phyloP scores from a whole-genome alignment of 306 rosid species.

The Quercus alba region DNA sequence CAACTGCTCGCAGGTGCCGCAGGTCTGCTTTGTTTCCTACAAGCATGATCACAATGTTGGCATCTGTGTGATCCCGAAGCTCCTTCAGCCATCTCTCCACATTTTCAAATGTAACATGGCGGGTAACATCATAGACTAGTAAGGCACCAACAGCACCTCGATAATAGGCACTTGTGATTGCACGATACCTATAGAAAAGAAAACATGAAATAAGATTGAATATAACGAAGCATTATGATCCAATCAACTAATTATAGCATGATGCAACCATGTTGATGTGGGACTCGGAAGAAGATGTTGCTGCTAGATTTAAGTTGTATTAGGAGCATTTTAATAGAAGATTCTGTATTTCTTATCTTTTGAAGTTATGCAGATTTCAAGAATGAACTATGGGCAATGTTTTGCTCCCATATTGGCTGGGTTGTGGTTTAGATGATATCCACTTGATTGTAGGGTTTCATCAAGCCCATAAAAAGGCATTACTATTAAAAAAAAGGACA shows the following conservation, averaged over 20 bases:
- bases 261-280: background rate
- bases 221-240: background rate
- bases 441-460: background rate
- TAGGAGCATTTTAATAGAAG: background rate
- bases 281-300: background rate
- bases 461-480: background rate
- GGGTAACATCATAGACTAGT: constrained; percentile 77
- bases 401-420: background rate
- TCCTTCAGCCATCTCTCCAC: constrained; percentile 90
- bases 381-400: background rate
- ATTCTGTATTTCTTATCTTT: background rate
- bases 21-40: constrained; percentile 81
- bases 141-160: constrained; percentile 87
- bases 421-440: background rate
- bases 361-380: background rate
- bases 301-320: background rate
- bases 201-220: constrained; percentile 8
- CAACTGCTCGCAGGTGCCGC: constrained; percentile 68
- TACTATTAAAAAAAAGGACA: background rate
- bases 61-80: constrained; percentile 82
- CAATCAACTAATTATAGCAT: background rate
- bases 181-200: constrained; percentile 58
- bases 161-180: constrained; percentile 80
- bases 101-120: constrained; percentile 74
- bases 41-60: constrained; percentile 73